Conservation (phyloP, 2,329 filamentous ascomycete species). For the Penicillium digitatum region DNA sequence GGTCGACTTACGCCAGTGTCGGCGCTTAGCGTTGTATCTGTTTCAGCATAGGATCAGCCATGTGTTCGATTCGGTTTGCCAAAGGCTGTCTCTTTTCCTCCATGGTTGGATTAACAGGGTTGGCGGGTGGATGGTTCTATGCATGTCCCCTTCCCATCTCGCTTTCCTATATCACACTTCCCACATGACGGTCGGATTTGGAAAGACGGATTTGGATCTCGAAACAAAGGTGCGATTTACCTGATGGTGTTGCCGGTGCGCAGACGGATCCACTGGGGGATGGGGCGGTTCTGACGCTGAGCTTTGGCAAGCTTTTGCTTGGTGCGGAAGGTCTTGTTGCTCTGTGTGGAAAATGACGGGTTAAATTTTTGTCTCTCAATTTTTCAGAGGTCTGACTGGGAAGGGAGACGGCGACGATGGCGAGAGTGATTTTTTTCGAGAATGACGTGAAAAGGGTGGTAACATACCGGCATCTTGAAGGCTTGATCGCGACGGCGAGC, state of each 20-base stretch:
- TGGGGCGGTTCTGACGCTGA: constrained; percentile 99
- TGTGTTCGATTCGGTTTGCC: not conserved
- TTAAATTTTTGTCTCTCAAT: constrained; percentile 10
- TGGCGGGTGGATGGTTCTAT: not conserved
- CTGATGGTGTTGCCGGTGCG: constrained; percentile 99
- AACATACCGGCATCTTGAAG: constrained; percentile 56
- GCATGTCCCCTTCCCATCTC: constrained; percentile 1
- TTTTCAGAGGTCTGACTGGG: constrained; percentile 1
- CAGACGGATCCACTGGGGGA: constrained; percentile 99
- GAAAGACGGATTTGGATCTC: not conserved
- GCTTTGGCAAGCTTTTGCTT: constrained; percentile 99
- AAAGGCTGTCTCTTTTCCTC: not conserved
- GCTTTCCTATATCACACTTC: not conserved
- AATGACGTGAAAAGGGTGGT: constrained; percentile 2
- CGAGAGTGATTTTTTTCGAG: constrained; percentile 6
- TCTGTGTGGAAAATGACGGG: constrained; percentile 53
- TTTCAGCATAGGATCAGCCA: constrained; percentile 11
- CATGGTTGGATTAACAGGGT: constrained; percentile 1
- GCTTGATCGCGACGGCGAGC: constrained; percentile 42
- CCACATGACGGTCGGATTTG: constrained; percentile 1
- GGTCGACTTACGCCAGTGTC: constrained; percentile 99
- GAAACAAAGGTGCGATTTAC: constrained; percentile 57
- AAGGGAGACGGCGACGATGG: not conserved
- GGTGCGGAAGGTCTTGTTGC: constrained; percentile 99
- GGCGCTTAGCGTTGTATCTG: constrained; percentile 99